Percentiles rank a stretch among this genome's conserved stretches.
phyloP scores from a whole-genome alignment of 2,329 filamentous ascomycete species.

The Penicillium sp. region DNA sequence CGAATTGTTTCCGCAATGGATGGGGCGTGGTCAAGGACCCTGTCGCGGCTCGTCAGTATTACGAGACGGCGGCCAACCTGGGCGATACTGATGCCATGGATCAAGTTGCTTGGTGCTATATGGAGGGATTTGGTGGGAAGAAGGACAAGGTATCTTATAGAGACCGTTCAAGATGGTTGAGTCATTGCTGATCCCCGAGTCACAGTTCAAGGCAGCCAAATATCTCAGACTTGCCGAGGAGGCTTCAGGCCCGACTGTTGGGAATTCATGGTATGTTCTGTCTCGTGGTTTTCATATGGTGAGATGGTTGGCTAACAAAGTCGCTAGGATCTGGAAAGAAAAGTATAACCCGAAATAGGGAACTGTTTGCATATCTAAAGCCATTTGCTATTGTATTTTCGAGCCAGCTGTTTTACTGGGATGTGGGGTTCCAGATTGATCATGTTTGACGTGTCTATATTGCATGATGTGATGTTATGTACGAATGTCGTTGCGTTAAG shows the following conservation, averaged over 20 bases:
- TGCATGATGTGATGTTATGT: background rate
- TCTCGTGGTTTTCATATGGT: background rate
- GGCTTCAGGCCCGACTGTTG: slow-evolving; percentile 81
- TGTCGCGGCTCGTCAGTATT: slow-evolving; percentile 82
- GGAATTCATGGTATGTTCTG: slow-evolving; percentile 85
- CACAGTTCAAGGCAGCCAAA: slow-evolving; percentile 61
- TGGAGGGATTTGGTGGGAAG: slow-evolving; percentile 93
- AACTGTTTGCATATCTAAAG: background rate
- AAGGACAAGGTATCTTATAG: slow-evolving; percentile 83
- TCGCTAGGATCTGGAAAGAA: background rate
- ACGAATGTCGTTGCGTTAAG: background rate
- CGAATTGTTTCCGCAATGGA: slow-evolving; percentile 73
- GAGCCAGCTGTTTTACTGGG: background rate
- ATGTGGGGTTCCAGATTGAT: background rate
- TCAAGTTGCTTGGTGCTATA: slow-evolving; percentile 90
- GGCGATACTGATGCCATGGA: slow-evolving; percentile 98
- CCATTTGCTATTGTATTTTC: background rate
- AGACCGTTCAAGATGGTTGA: background rate
- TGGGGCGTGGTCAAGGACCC: slow-evolving; percentile 89
- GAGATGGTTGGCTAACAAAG: background rate
- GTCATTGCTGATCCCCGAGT: slow-evolving; percentile 9
- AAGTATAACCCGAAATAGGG: background rate
- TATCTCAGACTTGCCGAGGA: slow-evolving; percentile 90
- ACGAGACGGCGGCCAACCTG: slow-evolving; percentile 93
- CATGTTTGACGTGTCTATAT: background rate